phyloP scores from a whole-genome alignment of 768 basidiomycete species.

The Trametes elegans region DNA sequence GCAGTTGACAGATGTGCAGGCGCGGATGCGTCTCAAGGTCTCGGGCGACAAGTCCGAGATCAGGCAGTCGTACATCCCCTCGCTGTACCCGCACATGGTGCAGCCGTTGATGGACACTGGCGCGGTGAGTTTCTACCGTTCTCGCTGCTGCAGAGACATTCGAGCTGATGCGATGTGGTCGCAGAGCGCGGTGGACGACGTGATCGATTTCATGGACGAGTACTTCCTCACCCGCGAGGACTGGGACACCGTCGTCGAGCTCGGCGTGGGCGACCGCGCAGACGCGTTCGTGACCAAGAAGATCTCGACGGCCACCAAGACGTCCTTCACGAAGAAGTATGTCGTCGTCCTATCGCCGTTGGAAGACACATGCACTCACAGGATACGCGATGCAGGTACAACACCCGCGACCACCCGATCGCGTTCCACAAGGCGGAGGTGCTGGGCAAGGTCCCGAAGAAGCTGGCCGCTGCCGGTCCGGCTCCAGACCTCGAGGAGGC shows the following conservation, averaged over 20 bases:
- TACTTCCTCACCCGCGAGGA: constrained; percentile 94
- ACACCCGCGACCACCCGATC: constrained; percentile 85
- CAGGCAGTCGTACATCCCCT: constrained; percentile 86
- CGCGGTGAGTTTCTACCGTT: constrained; percentile 50
- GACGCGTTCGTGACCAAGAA: constrained; percentile 80
- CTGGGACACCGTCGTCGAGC: constrained; percentile 94
- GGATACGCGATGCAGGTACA: constrained; percentile 61
- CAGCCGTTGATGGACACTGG: constrained; percentile 74
- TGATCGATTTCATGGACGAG: constrained; percentile 89
- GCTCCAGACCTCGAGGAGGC: constrained; percentile 92
- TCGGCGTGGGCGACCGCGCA: constrained; percentile 80
- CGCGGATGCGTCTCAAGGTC: constrained; percentile 91
- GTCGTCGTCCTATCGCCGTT: constrained; percentile 25
- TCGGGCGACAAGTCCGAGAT: constrained; percentile 91
- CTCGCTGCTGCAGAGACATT: background rate
- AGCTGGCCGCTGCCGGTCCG: constrained; percentile 62
- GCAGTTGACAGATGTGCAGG: constrained; percentile 86
- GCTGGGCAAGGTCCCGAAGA: constrained; percentile 78
- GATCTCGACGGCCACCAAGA: constrained; percentile 78
- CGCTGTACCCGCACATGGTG: constrained; percentile 80
- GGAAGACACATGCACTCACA: background rate
- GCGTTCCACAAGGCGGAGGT: constrained; percentile 90
- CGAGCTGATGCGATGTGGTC: background rate
- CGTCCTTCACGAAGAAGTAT: constrained; percentile 82
- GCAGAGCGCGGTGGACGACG: constrained; percentile 75